Base-by-base conservation (phyloP, 768 basidiomycete genomes). In the Suillus subluteus region DNA sequence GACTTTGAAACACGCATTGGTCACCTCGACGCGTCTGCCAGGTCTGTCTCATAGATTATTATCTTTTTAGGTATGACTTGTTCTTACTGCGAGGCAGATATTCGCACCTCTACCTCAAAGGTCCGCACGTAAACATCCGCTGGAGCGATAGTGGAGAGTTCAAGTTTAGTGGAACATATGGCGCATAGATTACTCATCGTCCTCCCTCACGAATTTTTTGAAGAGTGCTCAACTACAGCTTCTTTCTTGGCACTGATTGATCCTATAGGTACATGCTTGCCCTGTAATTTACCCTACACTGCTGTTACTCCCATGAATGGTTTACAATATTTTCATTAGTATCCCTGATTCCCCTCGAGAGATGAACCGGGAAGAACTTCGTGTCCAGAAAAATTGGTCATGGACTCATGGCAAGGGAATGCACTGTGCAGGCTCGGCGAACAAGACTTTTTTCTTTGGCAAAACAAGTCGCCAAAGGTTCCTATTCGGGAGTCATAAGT, bases 161-260 rank as follows among this genome's bases (percentile, higher is more conserved):
- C 79, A 87, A 87, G 72, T 82, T 86, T 71, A 87, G 83, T 67
- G 84, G 85, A 26, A 75, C 81, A 12, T 85, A 86, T 67, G 84
- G 83, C 40, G 72, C 63, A 43, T 40, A 32, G 5, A 18, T 38
- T 15, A 23, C 11, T 37, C 37, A n/a, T 35, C n/a, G 37, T 43
- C 18, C 30, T 61, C 18, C 26, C 41, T 43, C 30, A 12, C 16
- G 12, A 43, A 61, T 13, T 12, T 15, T 44, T 21, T 21, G 58
- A 23, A 55, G 54, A 55, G 15, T 30, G 15, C 16, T 18, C 18
- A 11, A 40, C 38, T 59, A 30, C 38, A 2, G 38, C 23, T 26
- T 43, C 26, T 44, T 43, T 61, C 26, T 30, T 32, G 30, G 0
- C 18, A 26, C 40, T 30, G 2, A 59, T 59, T 11, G 9, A 30